Base-by-base conservation (phyloP, 2,329 filamentous ascomycete species). In the Neocatenulostroma microsporum region DNA sequence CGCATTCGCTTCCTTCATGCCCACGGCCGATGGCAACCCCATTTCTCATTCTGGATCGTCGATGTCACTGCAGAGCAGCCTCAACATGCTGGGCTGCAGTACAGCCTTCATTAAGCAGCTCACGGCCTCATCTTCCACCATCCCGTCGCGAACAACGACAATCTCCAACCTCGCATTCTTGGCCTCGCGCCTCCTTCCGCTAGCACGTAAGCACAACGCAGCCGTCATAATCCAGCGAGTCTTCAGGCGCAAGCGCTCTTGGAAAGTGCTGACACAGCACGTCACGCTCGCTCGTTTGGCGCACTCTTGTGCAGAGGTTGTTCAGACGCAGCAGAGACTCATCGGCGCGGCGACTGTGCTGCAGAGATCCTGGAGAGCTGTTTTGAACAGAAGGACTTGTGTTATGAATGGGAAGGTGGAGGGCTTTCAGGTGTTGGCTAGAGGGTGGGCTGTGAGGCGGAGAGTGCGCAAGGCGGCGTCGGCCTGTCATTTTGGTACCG, bases 161-260 rank as follows among this genome's bases (percentile, higher is more conserved):
- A 53, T 77, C 18, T 68, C 72, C 2, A 67, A 71, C 3, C 67
- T 80, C 6, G 66, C 74, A 3, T 78, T 78, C 52, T 66, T 80
- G 5, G 74, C 73, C 27, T 76, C 72, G 3, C 67, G 75, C 26
- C 59, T 80, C 1, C 60, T 80, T 3, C 66, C 69, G 0, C 62
- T 73, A 5, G 66, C 67, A 1, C 63, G 63, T 38, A 59, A 58
- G 10, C 60, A 66, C 39, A 66, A 68, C 28, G 75, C 75, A 2
- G 73, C 74, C 1, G 52, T 60, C 2, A 61, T 61, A 0, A 65
- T 80, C 12, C 75, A 80, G 49, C 58, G 60, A 12, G 62, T 63
- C 5, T 78, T 68, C 61, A 68, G 74, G 12, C 34, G 17, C 5
- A n/a, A 14, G 10, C 30, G 17, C 5, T n/a, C 24, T 3, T 19